Conservation (phyloP, 2,329 filamentous ascomycete genomes). For the Paraphaeosphaeria sporulosa region DNA sequence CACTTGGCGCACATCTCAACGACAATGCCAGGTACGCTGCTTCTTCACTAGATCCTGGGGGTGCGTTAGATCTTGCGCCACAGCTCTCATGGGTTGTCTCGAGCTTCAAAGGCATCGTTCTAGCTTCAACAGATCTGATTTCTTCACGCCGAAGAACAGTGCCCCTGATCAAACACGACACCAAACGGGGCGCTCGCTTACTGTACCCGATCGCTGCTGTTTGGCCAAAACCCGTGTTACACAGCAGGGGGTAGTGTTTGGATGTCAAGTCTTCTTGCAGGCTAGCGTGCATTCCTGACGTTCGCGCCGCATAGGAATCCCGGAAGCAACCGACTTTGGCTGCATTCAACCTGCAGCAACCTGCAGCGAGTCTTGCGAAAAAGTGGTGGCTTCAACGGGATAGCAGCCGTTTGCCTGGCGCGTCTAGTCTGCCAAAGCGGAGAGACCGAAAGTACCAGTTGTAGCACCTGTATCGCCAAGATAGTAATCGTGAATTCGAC, state of each 20-base stretch:
- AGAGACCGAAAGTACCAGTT: constrained; percentile 22
- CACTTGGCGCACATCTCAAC: not conserved
- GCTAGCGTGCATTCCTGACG: constrained; percentile 39
- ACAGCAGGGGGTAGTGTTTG: constrained; percentile 36
- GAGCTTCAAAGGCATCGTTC: not conserved
- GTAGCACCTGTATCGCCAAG: not conserved
- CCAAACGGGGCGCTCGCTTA: constrained; percentile 23
- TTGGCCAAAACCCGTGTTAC: constrained; percentile 31
- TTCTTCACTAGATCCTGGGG: not conserved
- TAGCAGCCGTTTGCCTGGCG: constrained; percentile 23
- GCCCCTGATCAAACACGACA: constrained; percentile 16
- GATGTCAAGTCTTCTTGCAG: constrained; percentile 28
- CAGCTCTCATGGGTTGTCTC: not conserved
- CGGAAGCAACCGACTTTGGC: constrained; percentile 41
- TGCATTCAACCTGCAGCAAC: constrained; percentile 34
- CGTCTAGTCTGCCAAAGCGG: constrained; percentile 26
- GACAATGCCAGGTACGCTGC: not conserved
- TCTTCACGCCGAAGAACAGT: constrained; percentile 16
- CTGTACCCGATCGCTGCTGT: constrained; percentile 23
- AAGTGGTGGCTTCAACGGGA: constrained; percentile 20
- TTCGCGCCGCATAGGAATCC: constrained; percentile 20
- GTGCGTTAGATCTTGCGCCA: not conserved
- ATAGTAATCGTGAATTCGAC: not conserved
- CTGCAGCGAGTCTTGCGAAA: not conserved
- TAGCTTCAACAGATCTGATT: not conserved